A percentile compares a stretch with the other conserved stretches of the same genome.
Evolutionary conservation across 192 early-diverging fungal genomes (phyloP).

Genomic region (Lobosporangium transversale): DNA sequence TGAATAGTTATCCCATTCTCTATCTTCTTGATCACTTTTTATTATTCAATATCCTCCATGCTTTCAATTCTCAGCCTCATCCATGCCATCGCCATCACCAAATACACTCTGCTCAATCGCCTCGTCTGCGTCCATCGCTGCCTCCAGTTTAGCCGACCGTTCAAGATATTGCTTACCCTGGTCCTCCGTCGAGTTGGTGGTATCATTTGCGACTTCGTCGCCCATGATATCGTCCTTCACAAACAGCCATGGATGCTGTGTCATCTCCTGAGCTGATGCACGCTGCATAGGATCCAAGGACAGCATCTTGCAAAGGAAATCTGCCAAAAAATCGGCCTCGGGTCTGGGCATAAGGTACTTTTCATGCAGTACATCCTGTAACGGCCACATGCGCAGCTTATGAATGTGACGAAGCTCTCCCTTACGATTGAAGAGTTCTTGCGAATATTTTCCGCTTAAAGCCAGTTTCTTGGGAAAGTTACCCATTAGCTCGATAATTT

Average conservation of each 20-base stretch:
- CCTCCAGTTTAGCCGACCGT: too few relatives aligned
- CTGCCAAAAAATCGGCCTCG: conserved; percentile 83
- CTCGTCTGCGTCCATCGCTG: neutral
- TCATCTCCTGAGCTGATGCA: conserved; percentile 64
- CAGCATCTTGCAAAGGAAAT: conserved; percentile 89
- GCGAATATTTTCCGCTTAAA: conserved; percentile 84
- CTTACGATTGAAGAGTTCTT: conserved; percentile 89
- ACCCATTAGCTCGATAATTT: conserved; percentile 96
- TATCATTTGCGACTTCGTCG: neutral
- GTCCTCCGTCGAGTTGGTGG: neutral
- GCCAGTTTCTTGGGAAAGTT: conserved; percentile 85
- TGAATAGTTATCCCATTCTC: too few relatives aligned
- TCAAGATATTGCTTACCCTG: neutral
- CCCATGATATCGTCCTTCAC: conserved; percentile 20
- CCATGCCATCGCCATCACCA: conserved; percentile 10
- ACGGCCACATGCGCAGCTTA: conserved; percentile 83
- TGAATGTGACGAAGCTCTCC: conserved; percentile 93
- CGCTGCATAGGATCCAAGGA: conserved; percentile 67
- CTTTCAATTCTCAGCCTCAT: too few relatives aligned
- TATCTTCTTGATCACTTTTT: too few relatives aligned
- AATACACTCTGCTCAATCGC: neutral
- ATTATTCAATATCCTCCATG: too few relatives aligned
- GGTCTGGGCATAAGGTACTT: conserved; percentile 82
- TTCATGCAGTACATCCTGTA: conserved; percentile 88
- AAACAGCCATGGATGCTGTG: conserved; percentile 68